Evolutionary conservation across 202 grass and related monocot genomes (phyloP), one percentile per base, ranked within the genome.

Genomic region (Saccharum hybrid): DNA sequence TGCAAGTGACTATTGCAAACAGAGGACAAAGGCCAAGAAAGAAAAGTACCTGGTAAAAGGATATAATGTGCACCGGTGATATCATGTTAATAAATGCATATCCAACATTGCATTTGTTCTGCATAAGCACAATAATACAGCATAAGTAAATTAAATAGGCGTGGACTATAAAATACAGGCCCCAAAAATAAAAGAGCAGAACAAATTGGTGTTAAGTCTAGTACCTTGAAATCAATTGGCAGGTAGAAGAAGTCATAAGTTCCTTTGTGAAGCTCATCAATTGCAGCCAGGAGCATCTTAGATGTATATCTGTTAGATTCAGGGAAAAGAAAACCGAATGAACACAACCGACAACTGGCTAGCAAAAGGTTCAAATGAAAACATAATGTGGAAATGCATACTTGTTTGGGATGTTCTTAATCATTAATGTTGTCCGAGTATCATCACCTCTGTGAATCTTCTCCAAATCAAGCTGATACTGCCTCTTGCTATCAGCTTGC

Each of bases 31-130:
- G 64, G 39, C 22, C 45, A 19, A 21, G 45, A 83, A 81, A 21
- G 23, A 56, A 76, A 72, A 75, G 15, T 68, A 96, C 96, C 96
- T 99, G 86, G 65, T 91, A 99, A 66, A 99, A 99, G 15, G 96
- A 90, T 71, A 94, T 21, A 45, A 99, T 99, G 76, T 94, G 89
- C 39, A 91, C 70, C 38, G 93, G 91, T 23, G 88, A 96, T 63
- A 90, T 83, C 96, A 99, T 94, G 86, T 99, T 99, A 71, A 99
- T 92, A 74, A 99, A 99, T 3, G 96, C 96, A 82, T 99, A 99
- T 21, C 96, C 96, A 38, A 99, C 96, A 84, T 99, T 99, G 91
- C 96, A 99, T 78, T 99, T 96, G 70, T 99, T 99, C 96, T 99
- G 91, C 76, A 84, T 68, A 74, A 57, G 52, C 30, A 61, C 9